phyloP scores from a whole-genome alignment of 2,329 filamentous ascomycete species.

The Pyricularia pennisetigena region DNA sequence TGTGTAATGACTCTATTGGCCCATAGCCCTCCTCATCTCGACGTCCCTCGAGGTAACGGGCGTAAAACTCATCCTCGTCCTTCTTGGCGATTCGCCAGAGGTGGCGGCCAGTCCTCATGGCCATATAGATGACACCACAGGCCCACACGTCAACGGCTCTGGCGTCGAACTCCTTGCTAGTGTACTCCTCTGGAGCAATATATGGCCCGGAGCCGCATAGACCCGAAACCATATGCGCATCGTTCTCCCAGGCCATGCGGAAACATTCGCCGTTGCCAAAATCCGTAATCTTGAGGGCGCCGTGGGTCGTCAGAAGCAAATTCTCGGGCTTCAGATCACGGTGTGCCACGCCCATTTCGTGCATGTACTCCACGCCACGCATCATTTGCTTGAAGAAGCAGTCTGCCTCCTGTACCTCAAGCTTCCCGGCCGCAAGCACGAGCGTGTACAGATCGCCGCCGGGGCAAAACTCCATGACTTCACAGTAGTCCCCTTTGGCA shows the following conservation, averaged over 20 bases:
- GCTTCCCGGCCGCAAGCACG: slow-evolving; percentile 80
- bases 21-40: slow-evolving; percentile 93
- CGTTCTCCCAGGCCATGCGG: slow-evolving; percentile 98
- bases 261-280: slow-evolving; percentile 99
- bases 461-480: slow-evolving; percentile 99
- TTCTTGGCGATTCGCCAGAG: slow-evolving; percentile 95
- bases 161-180: slow-evolving; percentile 91
- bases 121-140: slow-evolving; percentile 98
- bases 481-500: slow-evolving; percentile 93
- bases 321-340: slow-evolving; percentile 97
- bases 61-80: slow-evolving; percentile 96
- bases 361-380: slow-evolving; percentile 97
- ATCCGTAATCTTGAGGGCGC: slow-evolving; percentile 93
- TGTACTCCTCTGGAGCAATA: slow-evolving; percentile 94
- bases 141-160: slow-evolving; percentile 98
- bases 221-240: slow-evolving; percentile 95
- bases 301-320: slow-evolving; percentile 82
- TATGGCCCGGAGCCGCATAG: slow-evolving; percentile 95
- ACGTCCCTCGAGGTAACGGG: slow-evolving; percentile 83
- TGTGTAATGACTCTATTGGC: slow-evolving; percentile 88
- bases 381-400: slow-evolving; percentile 99
- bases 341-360: slow-evolving; percentile 98
- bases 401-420: slow-evolving; percentile 87
- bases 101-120: slow-evolving; percentile 93
- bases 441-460: slow-evolving; percentile 93